phyloP scores from a whole-genome alignment of 805 yeast genomes.

The Ogataea ramenticola region DNA sequence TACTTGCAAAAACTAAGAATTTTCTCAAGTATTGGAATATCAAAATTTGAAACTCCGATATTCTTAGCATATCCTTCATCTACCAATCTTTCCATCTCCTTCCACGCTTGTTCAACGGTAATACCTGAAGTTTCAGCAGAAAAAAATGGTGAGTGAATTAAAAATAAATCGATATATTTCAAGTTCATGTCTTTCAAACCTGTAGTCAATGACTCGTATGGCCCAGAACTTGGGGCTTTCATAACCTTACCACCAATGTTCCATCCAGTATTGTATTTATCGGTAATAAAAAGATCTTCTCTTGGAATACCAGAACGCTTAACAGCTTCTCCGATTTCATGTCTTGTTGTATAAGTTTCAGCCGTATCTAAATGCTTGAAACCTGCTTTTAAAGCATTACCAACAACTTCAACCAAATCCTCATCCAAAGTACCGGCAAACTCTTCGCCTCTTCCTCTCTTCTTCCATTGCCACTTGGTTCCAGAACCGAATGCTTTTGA shows the following conservation, averaged over 20 bases:
- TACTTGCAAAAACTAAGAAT: constrained; percentile 34
- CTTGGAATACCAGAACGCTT: constrained; percentile 36
- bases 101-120: constrained; percentile 45
- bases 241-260: constrained; percentile 16
- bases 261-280: constrained; percentile 45
- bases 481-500: constrained; percentile 44
- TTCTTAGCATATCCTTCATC: constrained; percentile 38
- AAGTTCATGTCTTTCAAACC: constrained; percentile 41
- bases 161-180: constrained; percentile 52
- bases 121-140: constrained; percentile 32
- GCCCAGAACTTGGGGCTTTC: constrained; percentile 23
- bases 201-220: constrained; percentile 38
- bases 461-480: constrained; percentile 43
- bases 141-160: constrained; percentile 56
- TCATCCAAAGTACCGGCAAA: constrained; percentile 21
- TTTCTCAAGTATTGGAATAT: constrained; percentile 35
- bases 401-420: constrained; percentile 37
- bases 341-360: constrained; percentile 55
- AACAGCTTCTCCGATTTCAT: constrained; percentile 52
- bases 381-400: constrained; percentile 41
- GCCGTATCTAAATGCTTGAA: constrained; percentile 63
- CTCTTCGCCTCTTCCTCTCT: constrained; percentile 15
- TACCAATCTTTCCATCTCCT: constrained; percentile 33
- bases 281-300: constrained; percentile 50
- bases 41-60: constrained; percentile 59